Evolutionary conservation across 371 early-diverging fungal genomes (phyloP).

Genomic region (Dichotomocladium elegans): DNA sequence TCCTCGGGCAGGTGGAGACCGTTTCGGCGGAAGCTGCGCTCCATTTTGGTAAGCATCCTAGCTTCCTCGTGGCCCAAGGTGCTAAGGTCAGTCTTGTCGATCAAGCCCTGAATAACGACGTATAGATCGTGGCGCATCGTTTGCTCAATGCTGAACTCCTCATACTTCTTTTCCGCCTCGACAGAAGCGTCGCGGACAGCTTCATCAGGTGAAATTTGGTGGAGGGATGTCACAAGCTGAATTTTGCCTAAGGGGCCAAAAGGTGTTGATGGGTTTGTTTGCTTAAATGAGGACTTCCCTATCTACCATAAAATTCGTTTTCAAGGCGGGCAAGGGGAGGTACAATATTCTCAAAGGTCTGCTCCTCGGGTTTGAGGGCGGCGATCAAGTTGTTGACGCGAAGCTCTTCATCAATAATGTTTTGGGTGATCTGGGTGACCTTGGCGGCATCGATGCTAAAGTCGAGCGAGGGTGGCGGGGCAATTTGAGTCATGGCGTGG

Average conservation of each 20-base stretch:
- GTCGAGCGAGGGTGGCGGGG: conserved; percentile 42
- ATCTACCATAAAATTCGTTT: conserved; percentile 35
- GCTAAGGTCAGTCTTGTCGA: conserved; percentile 48
- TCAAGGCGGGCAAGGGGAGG: conserved; percentile 50
- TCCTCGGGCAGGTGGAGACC: conserved; percentile 67
- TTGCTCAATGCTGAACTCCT: conserved; percentile 71
- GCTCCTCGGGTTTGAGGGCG: conserved; percentile 42
- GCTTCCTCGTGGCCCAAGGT: conserved; percentile 58
- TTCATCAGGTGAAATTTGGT: conserved; percentile 66
- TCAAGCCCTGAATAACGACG: conserved; percentile 52
- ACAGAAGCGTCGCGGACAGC: conserved; percentile 69
- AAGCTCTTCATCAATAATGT: conserved; percentile 34
- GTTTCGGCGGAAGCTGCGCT: conserved; percentile 62
- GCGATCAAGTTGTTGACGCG: conserved; percentile 48
- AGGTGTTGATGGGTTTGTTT: background rate
- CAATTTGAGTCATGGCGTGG: conserved; percentile 23
- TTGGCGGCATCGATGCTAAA: conserved; percentile 40
- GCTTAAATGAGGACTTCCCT: background rate
- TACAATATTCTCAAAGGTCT: conserved; percentile 62
- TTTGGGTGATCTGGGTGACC: conserved; percentile 26
- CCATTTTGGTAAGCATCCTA: conserved; percentile 61
- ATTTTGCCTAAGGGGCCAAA: conserved; percentile 34
- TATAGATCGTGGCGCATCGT: conserved; percentile 79
- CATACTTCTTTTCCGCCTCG: conserved; percentile 58
- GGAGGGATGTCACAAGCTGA: conserved; percentile 54